Evolutionary conservation across 495 filamentous ascomycete species (phyloP).

Genomic region (Aspergillus hancockii): DNA sequence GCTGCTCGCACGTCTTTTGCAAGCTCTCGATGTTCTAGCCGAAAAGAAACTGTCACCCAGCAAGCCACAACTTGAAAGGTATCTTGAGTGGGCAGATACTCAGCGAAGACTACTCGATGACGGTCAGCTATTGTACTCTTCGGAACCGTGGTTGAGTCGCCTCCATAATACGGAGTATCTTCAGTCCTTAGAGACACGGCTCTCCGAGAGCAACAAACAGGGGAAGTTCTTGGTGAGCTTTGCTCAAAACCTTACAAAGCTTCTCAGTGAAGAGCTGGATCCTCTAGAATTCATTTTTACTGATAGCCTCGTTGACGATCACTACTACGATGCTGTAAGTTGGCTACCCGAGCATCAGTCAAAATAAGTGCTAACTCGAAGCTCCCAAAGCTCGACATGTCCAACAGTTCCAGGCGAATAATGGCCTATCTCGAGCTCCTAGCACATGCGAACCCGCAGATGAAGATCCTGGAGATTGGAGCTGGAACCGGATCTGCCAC

Average conservation of each 20-base stretch:
- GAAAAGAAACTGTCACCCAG: background rate
- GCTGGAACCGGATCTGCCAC: slow-evolving; percentile 55
- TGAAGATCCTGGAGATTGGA: slow-evolving; percentile 56
- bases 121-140: background rate
- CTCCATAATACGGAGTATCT: background rate
- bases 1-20: background rate
- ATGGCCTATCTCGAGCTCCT: slow-evolving; percentile 29
- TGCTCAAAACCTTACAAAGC: background rate
- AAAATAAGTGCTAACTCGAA: background rate
- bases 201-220: background rate
- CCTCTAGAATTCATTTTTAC: background rate
- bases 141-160: background rate
- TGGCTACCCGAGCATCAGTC: background rate
- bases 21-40: background rate
- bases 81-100: background rate
- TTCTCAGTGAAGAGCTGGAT: background rate
- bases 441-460: slow-evolving; percentile 37
- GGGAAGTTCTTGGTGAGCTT: background rate
- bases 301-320: background rate
- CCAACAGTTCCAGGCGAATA: background rate
- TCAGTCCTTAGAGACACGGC: background rate
- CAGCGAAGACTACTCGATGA: background rate
- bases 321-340: slow-evolving; percentile 1
- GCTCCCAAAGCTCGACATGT: background rate
- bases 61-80: background rate